Evolutionary conservation across 345 rosid genomes (phyloP), one percentile per base, ranked within the genome.

Genomic region (Cardamine chenopodiifolia): DNA sequence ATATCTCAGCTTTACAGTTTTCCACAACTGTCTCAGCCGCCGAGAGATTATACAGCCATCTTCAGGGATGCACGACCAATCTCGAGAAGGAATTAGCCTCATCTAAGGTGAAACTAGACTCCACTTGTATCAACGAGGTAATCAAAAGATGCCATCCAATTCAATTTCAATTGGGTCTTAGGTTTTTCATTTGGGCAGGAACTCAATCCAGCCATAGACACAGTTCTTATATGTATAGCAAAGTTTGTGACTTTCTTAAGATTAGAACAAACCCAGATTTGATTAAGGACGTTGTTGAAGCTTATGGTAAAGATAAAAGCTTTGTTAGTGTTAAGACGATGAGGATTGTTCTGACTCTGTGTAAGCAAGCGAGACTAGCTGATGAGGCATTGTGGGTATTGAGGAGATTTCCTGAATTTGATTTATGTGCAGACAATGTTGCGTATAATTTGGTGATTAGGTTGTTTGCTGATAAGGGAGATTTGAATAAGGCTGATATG

Each of bases 171-270:
- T 37, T 64, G 80, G 96, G 90, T 83, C 84, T 94, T 52, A 79
- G 93, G 53, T 94, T 94, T 69, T 91, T 91, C 54, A 52, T 94
- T 8, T 90, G 93, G 98, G 86, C 93, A 23, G 97, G 92, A 79
- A 81, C 72, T 14, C 97, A 86, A 50, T 79, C 90, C 1, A 77
- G 74, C 31, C 87, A 84, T 52, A 83, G 90, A 79, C 96, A 91
- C 79, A 87, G 88, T 74, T 67, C 83, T 15, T 88, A 74, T 55
- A 78, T 82, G 89, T 90, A 88, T 55, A 39, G 75, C 39, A 83
- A 82, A 78, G 97, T 90, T 78, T 89, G 95, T 74, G 79, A 81
- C 4, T 70, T 87, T 71, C 81, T 87, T 56, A 74, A 76, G 28
- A 82, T 94, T 76, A 83, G 77, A 68, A 69, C 53, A 58, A 84